A percentile compares a stretch with the other conserved stretches of the same genome.
These are phyloP conservation scores for Zymoseptoria tritici DNA, from an alignment of 2,329 filamentous ascomycete species.

Conservation along the genomic window DNA sequence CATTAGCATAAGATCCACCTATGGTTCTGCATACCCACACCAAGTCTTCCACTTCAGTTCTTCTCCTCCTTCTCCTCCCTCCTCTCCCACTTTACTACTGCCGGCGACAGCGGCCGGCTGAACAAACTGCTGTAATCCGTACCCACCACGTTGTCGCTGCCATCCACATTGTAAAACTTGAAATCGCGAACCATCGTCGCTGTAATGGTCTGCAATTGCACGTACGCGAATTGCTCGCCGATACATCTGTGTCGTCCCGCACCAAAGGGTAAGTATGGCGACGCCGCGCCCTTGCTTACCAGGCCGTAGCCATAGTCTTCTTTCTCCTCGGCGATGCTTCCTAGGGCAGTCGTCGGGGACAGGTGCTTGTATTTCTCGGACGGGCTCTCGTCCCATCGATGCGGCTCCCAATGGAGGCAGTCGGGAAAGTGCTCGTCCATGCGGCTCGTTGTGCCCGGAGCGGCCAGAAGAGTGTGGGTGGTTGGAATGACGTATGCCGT, in stretches of 20 bases:
- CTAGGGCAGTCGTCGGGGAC: conserved; percentile 22
- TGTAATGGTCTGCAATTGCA: conserved; percentile 81
- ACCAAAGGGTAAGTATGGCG: conserved; percentile 89
- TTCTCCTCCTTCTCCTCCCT: conserved; percentile 36
- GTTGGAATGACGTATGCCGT: conserved; percentile 78
- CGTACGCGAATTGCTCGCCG: conserved; percentile 91
- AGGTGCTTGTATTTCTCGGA: conserved; percentile 26
- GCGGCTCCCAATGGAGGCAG: conserved; percentile 76
- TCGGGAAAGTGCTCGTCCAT: conserved; percentile 73
- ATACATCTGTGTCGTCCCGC: conserved; percentile 91
- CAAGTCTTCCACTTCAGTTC: not conserved
- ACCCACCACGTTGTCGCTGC: conserved; percentile 59
- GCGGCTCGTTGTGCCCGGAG: conserved; percentile 71
- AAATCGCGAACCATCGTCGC: conserved; percentile 69
- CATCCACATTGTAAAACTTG: conserved; percentile 69
- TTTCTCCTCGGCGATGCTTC: conserved; percentile 48
- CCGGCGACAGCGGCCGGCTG: conserved; percentile 38
- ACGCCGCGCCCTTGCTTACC: conserved; percentile 81
- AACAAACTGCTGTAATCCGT: conserved; percentile 58
- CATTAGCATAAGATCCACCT: no score
- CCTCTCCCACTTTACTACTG: conserved; percentile 66
- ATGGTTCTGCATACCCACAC: no score
- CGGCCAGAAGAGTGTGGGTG: conserved; percentile 72
- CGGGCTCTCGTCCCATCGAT: conserved; percentile 73
- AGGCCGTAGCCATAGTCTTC: conserved; percentile 91